phyloP scores from a whole-genome alignment of 208 protist species.

The Phytomonas sp. region DNA sequence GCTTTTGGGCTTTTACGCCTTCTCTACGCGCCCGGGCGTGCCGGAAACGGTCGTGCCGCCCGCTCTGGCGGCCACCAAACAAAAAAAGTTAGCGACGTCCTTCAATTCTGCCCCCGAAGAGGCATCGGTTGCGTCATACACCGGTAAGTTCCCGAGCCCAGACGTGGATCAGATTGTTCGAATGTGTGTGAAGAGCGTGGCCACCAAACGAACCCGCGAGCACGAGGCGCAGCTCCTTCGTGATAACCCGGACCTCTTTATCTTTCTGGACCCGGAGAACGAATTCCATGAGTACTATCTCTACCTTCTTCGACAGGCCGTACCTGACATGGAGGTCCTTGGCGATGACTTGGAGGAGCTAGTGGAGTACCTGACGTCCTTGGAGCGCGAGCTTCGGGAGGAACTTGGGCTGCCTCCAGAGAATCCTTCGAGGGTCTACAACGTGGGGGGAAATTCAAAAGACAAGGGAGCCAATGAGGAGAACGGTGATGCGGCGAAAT shows the following conservation, averaged over 20 bases:
- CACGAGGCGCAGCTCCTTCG: slow-evolving; percentile 68
- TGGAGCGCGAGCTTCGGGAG: slow-evolving; percentile 59
- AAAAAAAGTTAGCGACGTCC: not conserved
- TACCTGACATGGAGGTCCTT: slow-evolving; percentile 72
- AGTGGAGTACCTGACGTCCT: slow-evolving; percentile 43
- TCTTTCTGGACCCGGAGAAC: slow-evolving; percentile 76
- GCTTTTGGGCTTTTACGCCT: slow-evolving; percentile 33
- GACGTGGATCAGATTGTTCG: slow-evolving; percentile 63
- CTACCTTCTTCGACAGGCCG: slow-evolving; percentile 60
- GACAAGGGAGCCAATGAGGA: slow-evolving; percentile 9
- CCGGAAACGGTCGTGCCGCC: slow-evolving; percentile 13
- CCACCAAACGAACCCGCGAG: slow-evolving; percentile 49
- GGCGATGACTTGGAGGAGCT: slow-evolving; percentile 83
- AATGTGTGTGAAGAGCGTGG: slow-evolving; percentile 46
- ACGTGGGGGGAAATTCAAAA: slow-evolving; percentile 17
- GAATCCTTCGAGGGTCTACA: not conserved
- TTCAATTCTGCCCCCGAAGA: not conserved
- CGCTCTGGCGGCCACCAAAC: not conserved
- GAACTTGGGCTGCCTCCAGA: slow-evolving; percentile 37
- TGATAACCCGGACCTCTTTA: slow-evolving; percentile 60
- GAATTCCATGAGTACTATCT: slow-evolving; percentile 87
- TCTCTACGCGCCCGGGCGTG: slow-evolving; percentile 11
- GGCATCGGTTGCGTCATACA: slow-evolving; percentile 33
- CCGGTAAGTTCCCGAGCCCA: slow-evolving; percentile 51
- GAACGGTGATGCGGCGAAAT: slow-evolving; percentile 7